Evolutionary conservation across 495 filamentous ascomycete species (phyloP).

Genomic region (Xylona heveae): DNA sequence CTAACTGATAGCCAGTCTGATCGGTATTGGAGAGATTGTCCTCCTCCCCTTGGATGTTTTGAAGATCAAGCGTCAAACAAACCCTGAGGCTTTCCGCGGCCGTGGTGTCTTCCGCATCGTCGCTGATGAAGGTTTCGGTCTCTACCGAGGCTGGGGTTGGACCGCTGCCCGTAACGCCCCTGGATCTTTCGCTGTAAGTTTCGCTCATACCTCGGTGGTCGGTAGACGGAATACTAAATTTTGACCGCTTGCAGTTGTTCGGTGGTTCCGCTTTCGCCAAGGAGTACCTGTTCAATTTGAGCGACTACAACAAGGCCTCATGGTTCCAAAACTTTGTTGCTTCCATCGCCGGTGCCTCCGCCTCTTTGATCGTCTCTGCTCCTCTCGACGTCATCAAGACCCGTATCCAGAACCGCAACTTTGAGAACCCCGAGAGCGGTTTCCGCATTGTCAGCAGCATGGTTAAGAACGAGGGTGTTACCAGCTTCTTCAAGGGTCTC

Average conservation of each 20-base stretch:
- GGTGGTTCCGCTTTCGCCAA: slow-evolving; percentile 97
- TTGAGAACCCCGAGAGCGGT: slow-evolving; percentile 88
- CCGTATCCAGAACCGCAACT: slow-evolving; percentile 96
- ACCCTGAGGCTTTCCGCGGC: slow-evolving; percentile 92
- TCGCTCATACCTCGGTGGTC: no score
- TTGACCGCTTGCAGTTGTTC: slow-evolving; percentile 45
- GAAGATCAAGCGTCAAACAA: slow-evolving; percentile 99
- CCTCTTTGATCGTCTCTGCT: slow-evolving; percentile 80
- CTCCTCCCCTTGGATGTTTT: slow-evolving; percentile 88
- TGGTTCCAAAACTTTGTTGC: slow-evolving; percentile 97
- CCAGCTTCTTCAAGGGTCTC: slow-evolving; percentile 91
- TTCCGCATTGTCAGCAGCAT: slow-evolving; percentile 81
- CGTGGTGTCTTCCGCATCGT: slow-evolving; percentile 81
- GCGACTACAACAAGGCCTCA: slow-evolving; percentile 85
- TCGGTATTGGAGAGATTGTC: slow-evolving; percentile 93
- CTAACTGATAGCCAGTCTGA: slow-evolving; percentile 34
- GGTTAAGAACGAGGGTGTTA: slow-evolving; percentile 66
- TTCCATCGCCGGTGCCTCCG: slow-evolving; percentile 80
- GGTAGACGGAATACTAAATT: no score
- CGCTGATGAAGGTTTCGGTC: slow-evolving; percentile 79
- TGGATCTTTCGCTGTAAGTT: slow-evolving; percentile 80
- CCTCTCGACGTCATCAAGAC: slow-evolving; percentile 99
- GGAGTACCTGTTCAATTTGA: slow-evolving; percentile 70
- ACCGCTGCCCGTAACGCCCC: slow-evolving; percentile 94
- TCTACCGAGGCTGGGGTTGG: slow-evolving; percentile 95